Percentiles rank a stretch among this genome's conserved stretches.
Evolutionary conservation across 106 monocot genomes (phyloP).

Genomic region (Apostasia ramifera): DNA sequence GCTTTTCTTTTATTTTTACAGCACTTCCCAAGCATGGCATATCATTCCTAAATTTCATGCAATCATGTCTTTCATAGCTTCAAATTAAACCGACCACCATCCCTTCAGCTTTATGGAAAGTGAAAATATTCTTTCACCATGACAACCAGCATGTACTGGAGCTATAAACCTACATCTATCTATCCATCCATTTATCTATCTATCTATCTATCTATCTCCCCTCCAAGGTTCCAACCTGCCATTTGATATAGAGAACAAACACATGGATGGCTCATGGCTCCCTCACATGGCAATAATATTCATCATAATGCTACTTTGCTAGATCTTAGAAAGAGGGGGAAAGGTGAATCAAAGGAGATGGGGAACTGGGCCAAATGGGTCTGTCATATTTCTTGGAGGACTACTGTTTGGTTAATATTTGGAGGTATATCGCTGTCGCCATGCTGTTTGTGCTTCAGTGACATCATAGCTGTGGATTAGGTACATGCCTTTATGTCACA

Average conservation of each 20-base stretch:
- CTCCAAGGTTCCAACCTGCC: not conserved
- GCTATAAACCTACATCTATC: not conserved
- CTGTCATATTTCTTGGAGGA: not conserved
- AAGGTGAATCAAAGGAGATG: not conserved
- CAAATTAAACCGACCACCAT: not conserved
- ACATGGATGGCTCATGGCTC: not conserved
- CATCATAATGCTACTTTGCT: not conserved
- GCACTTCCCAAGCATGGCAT: not conserved
- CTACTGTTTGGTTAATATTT: not conserved
- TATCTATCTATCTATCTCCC: too few relatives aligned
- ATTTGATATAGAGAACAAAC: not conserved
- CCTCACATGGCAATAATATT: constrained; percentile 3
- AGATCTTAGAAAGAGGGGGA: not conserved
- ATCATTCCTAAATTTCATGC: constrained; percentile 2
- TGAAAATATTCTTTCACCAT: not conserved
- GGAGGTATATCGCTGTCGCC: not conserved
- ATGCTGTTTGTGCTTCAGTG: constrained; percentile 3
- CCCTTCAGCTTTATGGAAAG: not conserved
- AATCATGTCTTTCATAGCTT: not conserved
- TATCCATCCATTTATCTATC: too few relatives aligned
- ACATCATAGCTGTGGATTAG: not conserved
- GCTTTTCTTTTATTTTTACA: not conserved
- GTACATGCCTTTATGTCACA: constrained; percentile 1
- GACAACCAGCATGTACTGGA: not conserved
- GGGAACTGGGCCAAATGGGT: not conserved